These are phyloP conservation scores for Silene vulgaris DNA, from an alignment of 179 eudicot species.

Conservation along the genomic window DNA sequence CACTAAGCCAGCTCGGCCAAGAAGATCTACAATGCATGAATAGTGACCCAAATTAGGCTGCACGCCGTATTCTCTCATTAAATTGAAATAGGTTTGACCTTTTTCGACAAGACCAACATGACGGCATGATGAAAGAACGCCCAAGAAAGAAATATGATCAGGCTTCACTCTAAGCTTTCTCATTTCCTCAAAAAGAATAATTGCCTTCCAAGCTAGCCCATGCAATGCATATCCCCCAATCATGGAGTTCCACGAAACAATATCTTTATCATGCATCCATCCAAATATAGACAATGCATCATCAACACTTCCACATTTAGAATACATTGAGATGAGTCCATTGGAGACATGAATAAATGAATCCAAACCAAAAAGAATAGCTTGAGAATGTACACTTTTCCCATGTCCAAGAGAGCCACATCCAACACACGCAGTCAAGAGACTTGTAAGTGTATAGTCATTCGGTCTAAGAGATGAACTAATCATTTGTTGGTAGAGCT, in stretches of 20 bases:
- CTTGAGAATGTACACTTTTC: conserved; percentile 44
- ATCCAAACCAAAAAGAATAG: conserved; percentile 39
- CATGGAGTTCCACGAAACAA: conserved; percentile 67
- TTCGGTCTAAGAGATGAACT: conserved; percentile 41
- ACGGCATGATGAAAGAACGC: conserved; percentile 58
- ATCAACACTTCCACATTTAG: conserved; percentile 49
- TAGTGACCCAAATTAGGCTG: conserved; percentile 49
- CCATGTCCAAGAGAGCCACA: conserved; percentile 52
- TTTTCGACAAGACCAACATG: conserved; percentile 57
- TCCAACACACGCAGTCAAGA: conserved; percentile 49
- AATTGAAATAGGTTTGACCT: conserved; percentile 42
- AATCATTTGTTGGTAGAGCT: conserved; percentile 47
- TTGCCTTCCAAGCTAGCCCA: conserved; percentile 48
- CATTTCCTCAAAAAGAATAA: conserved; percentile 51
- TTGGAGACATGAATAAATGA: conserved; percentile 45
- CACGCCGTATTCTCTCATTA: conserved; percentile 39
- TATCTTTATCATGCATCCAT: conserved; percentile 35
- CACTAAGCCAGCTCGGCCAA: conserved; percentile 55
- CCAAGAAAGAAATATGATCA: conserved; percentile 49
- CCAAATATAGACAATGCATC: conserved; percentile 44
- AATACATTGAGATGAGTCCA: conserved; percentile 57
- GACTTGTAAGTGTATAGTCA: conserved; percentile 52
- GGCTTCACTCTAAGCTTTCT: conserved; percentile 36
- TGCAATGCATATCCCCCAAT: conserved; percentile 56
- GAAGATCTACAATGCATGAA: conserved; percentile 62